Evolutionary conservation across 169 alveolate species (phyloP), one percentile per base, ranked within the genome.

Genomic region (Plasmodium chabaudi): DNA sequence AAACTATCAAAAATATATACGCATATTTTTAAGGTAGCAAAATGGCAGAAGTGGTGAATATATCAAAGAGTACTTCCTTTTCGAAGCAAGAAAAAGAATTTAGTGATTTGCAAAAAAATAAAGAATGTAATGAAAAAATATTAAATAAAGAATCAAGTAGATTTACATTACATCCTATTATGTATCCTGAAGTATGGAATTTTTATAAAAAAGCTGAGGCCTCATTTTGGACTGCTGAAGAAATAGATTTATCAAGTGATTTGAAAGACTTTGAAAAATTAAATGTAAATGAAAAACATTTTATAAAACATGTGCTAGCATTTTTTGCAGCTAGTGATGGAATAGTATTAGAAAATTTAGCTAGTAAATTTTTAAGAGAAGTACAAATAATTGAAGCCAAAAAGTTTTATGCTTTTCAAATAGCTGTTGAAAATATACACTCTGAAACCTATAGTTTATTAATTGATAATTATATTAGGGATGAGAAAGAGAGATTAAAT

Each of bases 311-410:
- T 87, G 99, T 98, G 19, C 94, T 98, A 39, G 99, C 99, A 39
- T 98, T 98, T 92, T 98, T 98, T 88, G 99, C 99, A 46, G 99
- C 99, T 42, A 94, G 98, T 89, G 99, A 98, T 90, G 99, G 99
- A 3, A 99, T 99, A 56, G 99, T 99, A 5, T 95, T 98, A 88
- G 99, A 99, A 94, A 99, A 99, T 89, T 73, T 99, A 67, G 99
- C 99, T 7, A 92, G 95, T 86, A 95, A 96, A 88, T 99, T 99
- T 94, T 92, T 97, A 88, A 87, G 95, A 51, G 99, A 98, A 84
- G 97, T 98, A 25, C 96, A 98, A 89, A 91, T 98, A 19, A 99
- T 99, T 6, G 99, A 98, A 86, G 99, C 99, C 3, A 94, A 99
- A 72, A 97, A 98, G 75, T 99, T 98, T 96, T 98, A 98, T 89